Conservation (phyloP, 805 yeast species). For the Candida saitoana region DNA sequence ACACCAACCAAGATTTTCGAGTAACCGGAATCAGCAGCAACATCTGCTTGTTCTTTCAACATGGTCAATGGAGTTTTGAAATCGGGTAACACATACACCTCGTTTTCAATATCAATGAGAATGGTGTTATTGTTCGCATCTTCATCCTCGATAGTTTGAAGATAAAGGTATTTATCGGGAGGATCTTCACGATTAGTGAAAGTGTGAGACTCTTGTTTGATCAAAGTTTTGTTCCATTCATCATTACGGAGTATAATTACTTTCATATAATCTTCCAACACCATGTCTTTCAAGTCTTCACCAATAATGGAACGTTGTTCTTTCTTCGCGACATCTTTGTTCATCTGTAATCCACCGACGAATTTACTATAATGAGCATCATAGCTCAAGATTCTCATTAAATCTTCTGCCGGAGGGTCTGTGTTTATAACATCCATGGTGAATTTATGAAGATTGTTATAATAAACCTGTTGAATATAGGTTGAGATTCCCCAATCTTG, state of each 20-base stretch:
- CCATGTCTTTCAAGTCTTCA: constrained; percentile 64
- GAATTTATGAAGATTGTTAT: constrained; percentile 57
- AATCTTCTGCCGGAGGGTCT: constrained; percentile 76
- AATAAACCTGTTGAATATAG: constrained; percentile 62
- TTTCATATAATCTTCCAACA: constrained; percentile 74
- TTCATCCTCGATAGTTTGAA: constrained; percentile 36
- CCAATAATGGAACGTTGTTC: constrained; percentile 56
- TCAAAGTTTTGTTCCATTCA: constrained; percentile 78
- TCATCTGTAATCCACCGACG: constrained; percentile 22
- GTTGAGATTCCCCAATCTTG: constrained; percentile 67
- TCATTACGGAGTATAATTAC: constrained; percentile 69
- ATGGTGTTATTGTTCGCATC: constrained; percentile 32
- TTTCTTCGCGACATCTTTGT: constrained; percentile 26
- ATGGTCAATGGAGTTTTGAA: constrained; percentile 75
- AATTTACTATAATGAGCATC: constrained; percentile 59
- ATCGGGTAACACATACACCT: constrained; percentile 63
- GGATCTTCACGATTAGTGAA: constrained; percentile 65
- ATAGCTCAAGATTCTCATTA: constrained; percentile 70
- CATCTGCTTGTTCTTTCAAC: constrained; percentile 86
- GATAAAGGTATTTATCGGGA: constrained; percentile 68
- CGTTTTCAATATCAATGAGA: constrained; percentile 35
- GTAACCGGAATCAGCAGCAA: constrained; percentile 80
- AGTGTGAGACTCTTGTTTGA: constrained; percentile 58
- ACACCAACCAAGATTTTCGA: constrained; percentile 77
- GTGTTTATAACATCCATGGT: constrained; percentile 59